Evolutionary conservation across 129 eudicot species (phyloP).

Genomic region (Mikania micrantha): DNA sequence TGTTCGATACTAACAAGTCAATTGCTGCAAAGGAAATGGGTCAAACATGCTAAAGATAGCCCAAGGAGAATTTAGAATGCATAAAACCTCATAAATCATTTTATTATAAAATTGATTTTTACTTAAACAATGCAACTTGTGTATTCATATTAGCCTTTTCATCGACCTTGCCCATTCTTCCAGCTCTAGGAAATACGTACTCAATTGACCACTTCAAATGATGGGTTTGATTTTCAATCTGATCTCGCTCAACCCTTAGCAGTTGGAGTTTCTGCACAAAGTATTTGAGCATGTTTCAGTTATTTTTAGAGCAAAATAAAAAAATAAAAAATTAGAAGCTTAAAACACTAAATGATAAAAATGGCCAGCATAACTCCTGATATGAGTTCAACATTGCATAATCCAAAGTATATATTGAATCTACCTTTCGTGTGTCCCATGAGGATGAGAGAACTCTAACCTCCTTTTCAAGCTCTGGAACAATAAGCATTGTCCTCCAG

Average conservation of each 20-base stretch:
- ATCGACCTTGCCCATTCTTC: background rate
- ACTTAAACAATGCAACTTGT: background rate
- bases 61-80: background rate
- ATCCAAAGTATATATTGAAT: background rate
- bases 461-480: slow-evolving; percentile 98
- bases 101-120: background rate
- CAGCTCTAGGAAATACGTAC: slow-evolving; percentile 31
- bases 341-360: background rate
- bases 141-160: background rate
- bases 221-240: slow-evolving; percentile 74
- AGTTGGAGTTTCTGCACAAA: slow-evolving; percentile 57
- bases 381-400: background rate
- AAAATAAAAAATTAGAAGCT: slow-evolving; percentile 4
- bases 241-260: slow-evolving; percentile 73
- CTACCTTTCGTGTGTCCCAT: slow-evolving; percentile 75
- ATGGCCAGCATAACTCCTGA: background rate
- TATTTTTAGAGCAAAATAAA: slow-evolving; percentile 2
- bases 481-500: slow-evolving; percentile 99
- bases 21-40: background rate
- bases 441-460: slow-evolving; percentile 59
- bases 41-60: background rate
- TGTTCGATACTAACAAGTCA: background rate
- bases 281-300: slow-evolving; percentile 4
- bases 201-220: slow-evolving; percentile 76
- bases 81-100: background rate